phyloP scores from a whole-genome alignment of 371 early-diverging fungal species.

The Nematocida sp. region DNA sequence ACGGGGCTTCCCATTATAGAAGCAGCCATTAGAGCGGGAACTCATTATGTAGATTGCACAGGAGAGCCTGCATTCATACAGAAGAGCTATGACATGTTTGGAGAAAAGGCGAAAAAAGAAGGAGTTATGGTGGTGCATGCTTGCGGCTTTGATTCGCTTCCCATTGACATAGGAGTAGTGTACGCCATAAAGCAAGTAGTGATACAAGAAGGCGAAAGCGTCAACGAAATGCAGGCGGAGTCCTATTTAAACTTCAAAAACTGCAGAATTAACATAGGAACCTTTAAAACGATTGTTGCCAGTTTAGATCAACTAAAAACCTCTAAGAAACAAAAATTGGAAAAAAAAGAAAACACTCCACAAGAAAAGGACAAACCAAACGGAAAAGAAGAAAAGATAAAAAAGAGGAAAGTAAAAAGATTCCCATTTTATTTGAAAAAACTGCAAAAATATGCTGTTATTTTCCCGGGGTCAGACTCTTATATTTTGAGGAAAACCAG shows the following conservation, averaged over 20 bases:
- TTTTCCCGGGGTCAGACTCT: conserved; percentile 63
- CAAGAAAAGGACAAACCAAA: background rate
- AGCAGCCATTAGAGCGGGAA: conserved; percentile 73
- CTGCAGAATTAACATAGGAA: conserved; percentile 44
- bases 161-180: conserved; percentile 69
- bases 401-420: conserved; percentile 34
- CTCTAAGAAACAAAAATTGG: background rate
- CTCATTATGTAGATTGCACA: conserved; percentile 83
- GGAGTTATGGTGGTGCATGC: conserved; percentile 73
- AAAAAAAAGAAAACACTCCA: conserved; percentile 25
- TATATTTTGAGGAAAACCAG: conserved; percentile 63
- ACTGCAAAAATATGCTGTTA: conserved; percentile 52
- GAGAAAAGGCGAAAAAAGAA: conserved; percentile 70
- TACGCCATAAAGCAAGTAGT: conserved; percentile 27
- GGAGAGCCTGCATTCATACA: conserved; percentile 76
- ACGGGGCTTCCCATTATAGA: conserved; percentile 75
- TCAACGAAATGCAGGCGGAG: conserved; percentile 1
- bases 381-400: background rate
- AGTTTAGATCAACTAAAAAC: conserved; percentile 31
- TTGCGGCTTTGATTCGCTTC: conserved; percentile 84
- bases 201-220: conserved; percentile 8
- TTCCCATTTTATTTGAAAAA: conserved; percentile 42
- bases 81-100: conserved; percentile 70
- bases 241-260: conserved; percentile 39
- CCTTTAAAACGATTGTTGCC: conserved; percentile 50